Evolutionary conservation across 345 rosid species (phyloP).

Genomic region (Sapria himalayana): DNA sequence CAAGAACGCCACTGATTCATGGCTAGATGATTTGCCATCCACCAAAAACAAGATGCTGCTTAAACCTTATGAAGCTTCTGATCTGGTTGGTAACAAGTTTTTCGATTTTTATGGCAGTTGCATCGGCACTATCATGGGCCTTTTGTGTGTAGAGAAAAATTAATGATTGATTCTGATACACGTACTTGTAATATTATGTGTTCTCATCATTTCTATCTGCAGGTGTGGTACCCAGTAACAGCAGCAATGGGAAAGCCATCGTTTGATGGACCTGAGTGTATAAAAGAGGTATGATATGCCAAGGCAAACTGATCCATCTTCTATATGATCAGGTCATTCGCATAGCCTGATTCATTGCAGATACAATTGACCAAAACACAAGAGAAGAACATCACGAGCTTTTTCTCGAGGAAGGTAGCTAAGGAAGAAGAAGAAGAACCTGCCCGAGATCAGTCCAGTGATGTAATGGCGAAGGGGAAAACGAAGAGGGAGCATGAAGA

Average conservation of each 20-base stretch:
- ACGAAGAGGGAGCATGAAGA: slow-evolving; percentile 25
- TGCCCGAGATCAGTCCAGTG: slow-evolving; percentile 11
- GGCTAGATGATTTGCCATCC: slow-evolving; percentile 41
- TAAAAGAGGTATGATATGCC: slow-evolving; percentile 44
- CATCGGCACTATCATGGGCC: no score
- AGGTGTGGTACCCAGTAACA: slow-evolving; percentile 81
- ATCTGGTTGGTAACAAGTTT: slow-evolving; percentile 77
- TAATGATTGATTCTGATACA: no score
- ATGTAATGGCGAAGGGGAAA: slow-evolving; percentile 10
- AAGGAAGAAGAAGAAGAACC: slow-evolving; percentile 19
- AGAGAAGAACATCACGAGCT: slow-evolving; percentile 46
- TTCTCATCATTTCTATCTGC: slow-evolving; percentile 5
- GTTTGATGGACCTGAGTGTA: slow-evolving; percentile 79
- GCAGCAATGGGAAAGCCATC: slow-evolving; percentile 68
- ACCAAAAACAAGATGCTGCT: slow-evolving; percentile 28
- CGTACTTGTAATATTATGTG: no score
- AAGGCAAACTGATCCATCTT: no score
- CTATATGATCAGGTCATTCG: no score
- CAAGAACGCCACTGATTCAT: slow-evolving; percentile 39
- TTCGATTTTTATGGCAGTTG: no score
- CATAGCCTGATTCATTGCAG: no score
- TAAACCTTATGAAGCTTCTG: slow-evolving; percentile 45
- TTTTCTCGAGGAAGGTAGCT: slow-evolving; percentile 31
- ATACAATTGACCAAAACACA: slow-evolving; percentile 28
- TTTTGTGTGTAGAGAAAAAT: no score